A percentile compares a stretch with the other conserved stretches of the same genome.
Conservation (phyloP, 129 eudicot species). For the Heracleum sosnowskyi region DNA sequence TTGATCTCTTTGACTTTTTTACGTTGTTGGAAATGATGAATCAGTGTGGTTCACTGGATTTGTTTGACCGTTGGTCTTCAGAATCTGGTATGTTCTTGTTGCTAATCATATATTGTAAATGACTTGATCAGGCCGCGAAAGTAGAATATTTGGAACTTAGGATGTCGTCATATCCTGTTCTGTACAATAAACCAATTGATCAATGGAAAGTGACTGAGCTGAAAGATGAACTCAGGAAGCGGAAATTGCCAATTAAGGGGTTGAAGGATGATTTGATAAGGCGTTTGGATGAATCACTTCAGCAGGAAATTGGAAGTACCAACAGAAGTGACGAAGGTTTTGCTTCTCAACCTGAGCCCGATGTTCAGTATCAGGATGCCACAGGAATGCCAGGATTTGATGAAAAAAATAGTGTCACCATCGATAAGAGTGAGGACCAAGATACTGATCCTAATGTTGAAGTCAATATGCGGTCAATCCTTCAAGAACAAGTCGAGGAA, state of each 20-base stretch:
- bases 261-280: conserved; percentile 73
- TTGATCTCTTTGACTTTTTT: too few species aligned
- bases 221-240: conserved; percentile 81
- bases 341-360: conserved; percentile 19
- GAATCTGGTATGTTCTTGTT: not conserved
- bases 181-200: conserved; percentile 73
- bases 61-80: too few species aligned
- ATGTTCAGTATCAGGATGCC: conserved; percentile 25
- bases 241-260: conserved; percentile 55
- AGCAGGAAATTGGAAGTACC: conserved; percentile 30
- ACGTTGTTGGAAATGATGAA: not conserved
- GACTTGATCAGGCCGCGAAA: conserved; percentile 24
- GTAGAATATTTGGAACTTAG: conserved; percentile 26
- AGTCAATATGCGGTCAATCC: conserved; percentile 19
- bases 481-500: conserved; percentile 21
- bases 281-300: conserved; percentile 72
- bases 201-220: conserved; percentile 94
- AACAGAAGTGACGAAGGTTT: conserved; percentile 22
- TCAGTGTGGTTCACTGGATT: not conserved
- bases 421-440: conserved; percentile 7
- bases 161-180: conserved; percentile 61
- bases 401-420: conserved; percentile 14
- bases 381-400: conserved; percentile 10
- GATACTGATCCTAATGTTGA: conserved; percentile 3
- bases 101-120: not conserved